These are phyloP conservation scores for Lactarius hatsudake DNA, from an alignment of 768 basidiomycete genomes.

Conservation along the genomic window DNA sequence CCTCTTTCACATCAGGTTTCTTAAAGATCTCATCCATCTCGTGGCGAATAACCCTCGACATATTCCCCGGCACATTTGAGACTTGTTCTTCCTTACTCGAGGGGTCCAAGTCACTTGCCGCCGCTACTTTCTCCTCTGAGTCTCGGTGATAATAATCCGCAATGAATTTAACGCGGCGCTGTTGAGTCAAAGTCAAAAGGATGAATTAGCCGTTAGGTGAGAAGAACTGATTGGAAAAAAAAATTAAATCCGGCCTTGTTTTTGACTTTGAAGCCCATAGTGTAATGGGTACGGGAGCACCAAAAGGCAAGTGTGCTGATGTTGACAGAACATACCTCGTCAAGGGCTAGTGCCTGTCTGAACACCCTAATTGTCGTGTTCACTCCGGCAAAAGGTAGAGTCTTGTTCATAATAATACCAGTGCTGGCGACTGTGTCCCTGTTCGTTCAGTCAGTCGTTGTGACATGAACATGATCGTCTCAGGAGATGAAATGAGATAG, in stretches of 20 bases:
- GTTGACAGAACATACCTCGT: constrained; percentile 51
- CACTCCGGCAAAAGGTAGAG: constrained; percentile 63
- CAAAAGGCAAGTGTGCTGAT: not conserved
- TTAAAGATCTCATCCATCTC: not conserved
- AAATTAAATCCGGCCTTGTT: not conserved
- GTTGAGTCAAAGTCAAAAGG: not conserved
- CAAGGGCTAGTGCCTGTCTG: constrained; percentile 74
- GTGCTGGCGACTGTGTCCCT: constrained; percentile 83
- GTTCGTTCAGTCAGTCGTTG: not conserved
- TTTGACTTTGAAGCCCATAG: not conserved
- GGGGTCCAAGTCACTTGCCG: not conserved
- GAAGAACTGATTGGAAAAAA: not conserved
- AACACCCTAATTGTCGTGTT: constrained; percentile 66
- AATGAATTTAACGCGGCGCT: constrained; percentile 65
- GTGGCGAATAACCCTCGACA: not conserved
- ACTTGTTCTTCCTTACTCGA: not conserved
- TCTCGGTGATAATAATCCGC: constrained; percentile 59
- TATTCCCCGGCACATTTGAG: not conserved
- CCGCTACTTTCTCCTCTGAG: constrained; percentile 27
- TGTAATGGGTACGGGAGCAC: not conserved
- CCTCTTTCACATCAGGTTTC: constrained; percentile 12
- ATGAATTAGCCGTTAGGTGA: too few relatives aligned
- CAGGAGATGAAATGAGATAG: not conserved
- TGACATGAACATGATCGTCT: too few relatives aligned
- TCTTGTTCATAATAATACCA: constrained; percentile 56